Evolutionary conservation across 75 land plant species (phyloP), one percentile per base, ranked within the genome.

Genomic region (Pinus taeda): DNA sequence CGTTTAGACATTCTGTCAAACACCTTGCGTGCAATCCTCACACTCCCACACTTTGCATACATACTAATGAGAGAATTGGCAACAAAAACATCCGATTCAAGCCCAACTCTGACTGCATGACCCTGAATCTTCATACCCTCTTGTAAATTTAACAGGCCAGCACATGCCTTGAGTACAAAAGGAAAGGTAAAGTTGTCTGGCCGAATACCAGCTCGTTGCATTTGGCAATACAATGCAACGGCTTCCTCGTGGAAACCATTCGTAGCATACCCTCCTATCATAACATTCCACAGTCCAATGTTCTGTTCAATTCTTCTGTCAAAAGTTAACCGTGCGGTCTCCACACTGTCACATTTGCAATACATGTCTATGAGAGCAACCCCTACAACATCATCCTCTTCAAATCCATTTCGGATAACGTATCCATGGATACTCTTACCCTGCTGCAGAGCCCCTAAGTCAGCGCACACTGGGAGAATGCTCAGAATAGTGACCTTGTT

Each of bases 81-180:
- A 22, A 91, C 76, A 4, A 85, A 84, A 5, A 84, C 80, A 69
- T 79, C 60, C 70, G 37, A 42, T 11, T 84, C 85, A 12, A 74
- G 14, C 49, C 90, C 90, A 2, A 42, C 76, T 17, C 86, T 76
- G 62, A 84, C 17, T 17, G 79, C 82, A 85, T 89, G 86, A 12
- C 83, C 95, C 59, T 92, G 95, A 36, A 95, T 71, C 62, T 88
- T 73, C 75, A 85, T 84, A 1, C 93, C 95, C 33, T 81, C 15
- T 3, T 17, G 60, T 37, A 93, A 57, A 61, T 75, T 78, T 15
- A 88, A 84, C 8, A 85, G 18, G 12, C 85, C 82, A 17, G 79
- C 83, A 45, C 93, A 93, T 17, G 95, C 91, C 62, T 87, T 85
- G 6, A 93, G 61, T 45, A 80, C 93, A 0, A 85, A 79, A 1